A percentile compares a stretch with the other conserved stretches of the same genome.
Conservation (phyloP, 1,139 yeast genomes). For the Sugiyamaella japonica region DNA sequence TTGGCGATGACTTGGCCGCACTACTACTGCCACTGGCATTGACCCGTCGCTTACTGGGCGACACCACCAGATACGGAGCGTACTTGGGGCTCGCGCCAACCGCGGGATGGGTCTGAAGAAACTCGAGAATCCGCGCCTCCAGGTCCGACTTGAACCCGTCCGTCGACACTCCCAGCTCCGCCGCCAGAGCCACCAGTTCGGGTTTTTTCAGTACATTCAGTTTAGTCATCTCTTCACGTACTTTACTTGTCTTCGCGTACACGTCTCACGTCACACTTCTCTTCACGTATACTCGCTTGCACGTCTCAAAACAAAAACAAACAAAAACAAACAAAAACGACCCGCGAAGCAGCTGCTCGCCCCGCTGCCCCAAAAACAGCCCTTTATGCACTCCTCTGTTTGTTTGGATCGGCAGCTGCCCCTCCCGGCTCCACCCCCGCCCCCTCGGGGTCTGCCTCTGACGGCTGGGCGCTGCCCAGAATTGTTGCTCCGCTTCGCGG, state of each 20-base stretch:
- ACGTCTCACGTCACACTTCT: not conserved
- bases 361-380: not conserved
- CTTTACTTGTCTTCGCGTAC: not conserved
- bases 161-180: slow-evolving; percentile 37
- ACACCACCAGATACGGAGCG: slow-evolving; percentile 24
- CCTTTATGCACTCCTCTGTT: not conserved
- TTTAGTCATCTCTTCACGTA: slow-evolving; percentile 19
- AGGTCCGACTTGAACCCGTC: slow-evolving; percentile 34
- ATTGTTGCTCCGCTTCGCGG: not conserved
- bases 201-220: slow-evolving; percentile 38
- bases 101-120: slow-evolving; percentile 27
- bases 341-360: not conserved
- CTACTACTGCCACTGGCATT: not conserved
- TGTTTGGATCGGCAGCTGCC: not conserved
- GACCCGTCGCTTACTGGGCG: slow-evolving; percentile 33
- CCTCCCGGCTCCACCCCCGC: not conserved
- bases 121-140: slow-evolving; percentile 33
- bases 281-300: not conserved
- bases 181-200: slow-evolving; percentile 41
- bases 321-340: not conserved
- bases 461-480: not conserved
- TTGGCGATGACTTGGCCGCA: not conserved
- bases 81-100: slow-evolving; percentile 24
- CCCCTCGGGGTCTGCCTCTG: not conserved
- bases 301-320: not conserved